Base-by-base conservation (phyloP, 495 filamentous ascomycete genomes). In the Penicillium daleae region DNA sequence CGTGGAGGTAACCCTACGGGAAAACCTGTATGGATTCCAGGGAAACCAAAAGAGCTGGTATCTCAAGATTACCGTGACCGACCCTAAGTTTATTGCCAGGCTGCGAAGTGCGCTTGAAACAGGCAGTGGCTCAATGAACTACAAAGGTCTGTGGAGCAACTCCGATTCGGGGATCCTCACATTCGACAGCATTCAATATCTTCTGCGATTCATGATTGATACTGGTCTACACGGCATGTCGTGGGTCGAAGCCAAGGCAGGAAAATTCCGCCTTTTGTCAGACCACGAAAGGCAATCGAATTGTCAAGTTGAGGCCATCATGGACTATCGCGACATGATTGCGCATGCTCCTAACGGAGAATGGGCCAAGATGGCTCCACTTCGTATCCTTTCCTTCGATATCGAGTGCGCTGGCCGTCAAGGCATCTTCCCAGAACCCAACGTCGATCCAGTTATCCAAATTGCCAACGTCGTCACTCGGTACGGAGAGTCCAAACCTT, bases 391-490 rank as follows among this genome's bases (percentile, higher is more conserved):
- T 15, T 97, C 93, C 3, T 97, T 99, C 65, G 95, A 99, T 86
- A 99, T 99, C 66, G 95, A 99, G 73, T 99, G 95, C 72, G 96
- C 95, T 61, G 95, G 95, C 27, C 91, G 95, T 64, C 97, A 97
- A 75, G 95, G 95, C 40, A 89, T 99, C 71, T 99, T 99, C 72
- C 95, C 95, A 4, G 94, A 98, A 76, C 85, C 96, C 22, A 83
- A 92, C 61, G 76, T 90, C 27, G 95, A 99, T 72, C 92, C 93
- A 0, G 94, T 99, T 56, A 99, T 99, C 63, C 95, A 99, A 72
- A 99, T 99, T 62, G 95, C 96, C 35, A 98, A 97, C 68, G 85
- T 97, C n/a, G 92, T 99, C 15, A 98, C 95, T 31, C 84, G 90
- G 69, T 97, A 97, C 66, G 95, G 95, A 81, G 96, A 98, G 66